phyloP scores from a whole-genome alignment of 257 asterid species.

The Solanum commersonii region DNA sequence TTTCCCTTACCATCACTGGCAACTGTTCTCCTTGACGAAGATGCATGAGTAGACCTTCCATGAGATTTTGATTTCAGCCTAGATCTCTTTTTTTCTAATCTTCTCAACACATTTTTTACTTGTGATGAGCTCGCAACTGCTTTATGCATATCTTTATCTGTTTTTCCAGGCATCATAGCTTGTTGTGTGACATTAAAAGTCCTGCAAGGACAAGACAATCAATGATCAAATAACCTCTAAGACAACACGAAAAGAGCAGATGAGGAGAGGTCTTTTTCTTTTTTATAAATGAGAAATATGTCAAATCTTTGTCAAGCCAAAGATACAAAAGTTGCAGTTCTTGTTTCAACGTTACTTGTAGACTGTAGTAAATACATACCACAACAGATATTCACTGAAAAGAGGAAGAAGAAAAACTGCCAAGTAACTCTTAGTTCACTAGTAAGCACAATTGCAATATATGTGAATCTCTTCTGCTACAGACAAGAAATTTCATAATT shows the following conservation, averaged over 20 bases:
- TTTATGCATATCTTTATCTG: conserved; percentile 20
- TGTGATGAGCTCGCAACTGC: conserved; percentile 1
- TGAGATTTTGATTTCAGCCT: conserved; percentile 31
- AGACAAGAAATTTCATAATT: neutral
- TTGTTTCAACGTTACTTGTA: neutral
- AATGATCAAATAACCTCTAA: neutral
- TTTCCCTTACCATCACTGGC: conserved; percentile 20
- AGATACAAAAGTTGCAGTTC: too few species aligned
- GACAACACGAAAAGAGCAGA: neutral
- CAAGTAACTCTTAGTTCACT: neutral
- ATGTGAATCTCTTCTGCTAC: neutral
- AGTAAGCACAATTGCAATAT: neutral
- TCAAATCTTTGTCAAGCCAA: neutral
- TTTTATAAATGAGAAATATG: neutral
- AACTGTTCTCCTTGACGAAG: conserved; percentile 20
- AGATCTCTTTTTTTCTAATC: conserved; percentile 23
- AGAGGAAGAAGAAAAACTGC: neutral
- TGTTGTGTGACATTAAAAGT: conserved; percentile 9
- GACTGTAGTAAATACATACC: neutral
- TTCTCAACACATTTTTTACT: conserved; percentile 27
- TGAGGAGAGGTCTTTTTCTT: neutral
- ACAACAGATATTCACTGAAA: neutral
- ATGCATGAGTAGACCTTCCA: conserved; percentile 16
- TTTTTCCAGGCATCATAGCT: conserved; percentile 43
- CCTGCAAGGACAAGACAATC: neutral